Evolutionary conservation across 1,284 basidiomycete species (phyloP), one percentile per base, ranked within the genome.

Genomic region (Cryptococcus jaspeensis): DNA sequence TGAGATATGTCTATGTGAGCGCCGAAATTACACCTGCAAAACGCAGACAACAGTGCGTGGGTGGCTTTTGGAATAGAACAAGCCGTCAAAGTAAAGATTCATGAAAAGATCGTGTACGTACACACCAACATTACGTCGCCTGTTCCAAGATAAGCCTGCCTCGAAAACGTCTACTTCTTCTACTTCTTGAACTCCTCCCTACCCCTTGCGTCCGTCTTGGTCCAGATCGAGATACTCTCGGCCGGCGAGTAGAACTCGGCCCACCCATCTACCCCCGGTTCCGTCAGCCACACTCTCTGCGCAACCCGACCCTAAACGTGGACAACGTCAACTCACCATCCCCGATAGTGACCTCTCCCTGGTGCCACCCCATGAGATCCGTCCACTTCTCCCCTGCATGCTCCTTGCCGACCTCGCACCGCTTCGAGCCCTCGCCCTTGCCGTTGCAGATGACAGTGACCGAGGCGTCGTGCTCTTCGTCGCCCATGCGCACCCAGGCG

Each of bases 301-400:
- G 4, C 22, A 28, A 23, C 23, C 25, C 18, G 13, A 13, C 28
- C 5, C 18, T 32, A 42, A 36, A 9, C 5, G 39, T 1, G 18
- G 18, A 64, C 71, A 36, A 9, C 5, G 39, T 1, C 16, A 16
- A 64, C 71, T 61, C 52, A 73, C 73, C 72, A 35, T 84, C 80
- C 32, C 77, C 81, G 43, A 84, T 81, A 20, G 70, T 76, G 52
- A 84, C 75, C 63, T 82, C 81, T 46, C 80, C 82, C 50, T 79
- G 67, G 55, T 77, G 72, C 83, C 83, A 84, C 9, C 83, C 83
- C 22, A 84, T 72, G 20, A 81, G 63, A 64, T 84, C 83, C 1
- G 81, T 81, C 82, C 82, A 84, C 37, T 75, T 78, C 69, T 84
- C 81, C 15, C 81, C 81, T 2, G 78, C 79, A 63, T 81, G 82